Conservation (phyloP, 331 rosid species). For the Ulmus americana region DNA sequence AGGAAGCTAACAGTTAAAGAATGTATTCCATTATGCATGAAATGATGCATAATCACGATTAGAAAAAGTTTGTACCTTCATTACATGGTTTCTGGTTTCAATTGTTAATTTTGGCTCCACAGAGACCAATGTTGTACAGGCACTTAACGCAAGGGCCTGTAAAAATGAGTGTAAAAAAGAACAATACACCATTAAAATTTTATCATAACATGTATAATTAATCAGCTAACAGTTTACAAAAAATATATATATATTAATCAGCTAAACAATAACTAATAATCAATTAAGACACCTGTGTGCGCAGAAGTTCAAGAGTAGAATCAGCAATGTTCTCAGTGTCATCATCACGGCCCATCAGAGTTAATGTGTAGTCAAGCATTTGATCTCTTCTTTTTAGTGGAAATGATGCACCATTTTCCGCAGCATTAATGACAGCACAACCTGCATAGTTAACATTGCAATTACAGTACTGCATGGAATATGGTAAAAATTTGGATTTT, state of each 20-base stretch:
- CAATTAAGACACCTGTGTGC: slow-evolving; percentile 61
- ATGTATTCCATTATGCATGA: not conserved
- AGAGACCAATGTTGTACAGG: slow-evolving; percentile 92
- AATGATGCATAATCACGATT: not conserved
- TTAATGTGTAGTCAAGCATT: slow-evolving; percentile 79
- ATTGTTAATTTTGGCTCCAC: slow-evolving; percentile 92
- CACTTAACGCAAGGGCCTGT: slow-evolving; percentile 94
- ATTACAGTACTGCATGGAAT: not conserved
- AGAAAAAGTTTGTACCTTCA: slow-evolving; percentile 54
- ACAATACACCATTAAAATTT: slow-evolving; percentile 19
- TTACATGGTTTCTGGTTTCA: slow-evolving; percentile 82
- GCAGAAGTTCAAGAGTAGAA: slow-evolving; percentile 70
- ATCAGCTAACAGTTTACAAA: not conserved
- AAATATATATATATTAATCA: not conserved
- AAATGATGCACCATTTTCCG: slow-evolving; percentile 84
- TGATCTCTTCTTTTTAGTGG: slow-evolving; percentile 89
- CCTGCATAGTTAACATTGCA: slow-evolving; percentile 43
- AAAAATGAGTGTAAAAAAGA: slow-evolving; percentile 10
- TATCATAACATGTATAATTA: slow-evolving; percentile 13
- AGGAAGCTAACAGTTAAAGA: not conserved
- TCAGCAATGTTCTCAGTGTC: slow-evolving; percentile 70
- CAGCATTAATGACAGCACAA: slow-evolving; percentile 87
- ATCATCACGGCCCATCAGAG: slow-evolving; percentile 92
- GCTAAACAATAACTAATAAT: slow-evolving; percentile 16
- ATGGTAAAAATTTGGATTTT: not conserved